Evolutionary conservation across 768 basidiomycete genomes (phyloP), one percentile per base, ranked within the genome.

Genomic region (Hericium alpestre): DNA sequence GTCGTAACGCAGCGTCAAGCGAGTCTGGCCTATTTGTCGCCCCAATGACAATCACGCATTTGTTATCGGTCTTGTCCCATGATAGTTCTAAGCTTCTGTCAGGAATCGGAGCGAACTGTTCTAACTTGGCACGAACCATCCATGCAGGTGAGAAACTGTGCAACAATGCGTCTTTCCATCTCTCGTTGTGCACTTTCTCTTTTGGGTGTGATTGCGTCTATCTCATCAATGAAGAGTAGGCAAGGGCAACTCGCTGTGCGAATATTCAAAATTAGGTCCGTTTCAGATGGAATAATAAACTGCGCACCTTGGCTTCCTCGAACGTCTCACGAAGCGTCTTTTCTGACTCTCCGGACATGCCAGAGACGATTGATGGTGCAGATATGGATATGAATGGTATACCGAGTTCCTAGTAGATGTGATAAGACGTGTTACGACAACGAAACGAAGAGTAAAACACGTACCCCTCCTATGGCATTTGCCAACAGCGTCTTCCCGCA

Each of bases 311-410:
- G 6, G 96, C 96, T 69, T 98, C 95, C 32, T 96, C 95, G 65
- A 99, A 99, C 0, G 92, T 93, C 65, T 97, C 95, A 46, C 96
- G 75, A 4, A 99, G 73, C 0, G 93, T 94, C 74, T 95, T 98
- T 68, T 99, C 96, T 0, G 92, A 94, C 70, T 99, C 96, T 49
- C 96, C 96, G 0, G 93, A 96, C 93, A 98, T 96, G 1, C 96
- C 95, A 2, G 90, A 93, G 8, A 99, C 93, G 58, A 99, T 87
- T 0, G 90, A 91, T 0, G 96, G 96, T 0, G 95, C 95, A 3
- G 95, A 95, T 59, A 99, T 84, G 53, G 75, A 89, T 61, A 99
- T 93, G 66, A 99, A 97, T 0, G 95, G 94, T 1, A 95, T 76
- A 2, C 84, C 87, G 3, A 97, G 78, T 75, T 97, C 93, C 94